Evolutionary conservation across 2,329 filamentous ascomycete species (phyloP), one percentile per base, ranked within the genome.

Genomic region (Coniochaeta ligniaria): DNA sequence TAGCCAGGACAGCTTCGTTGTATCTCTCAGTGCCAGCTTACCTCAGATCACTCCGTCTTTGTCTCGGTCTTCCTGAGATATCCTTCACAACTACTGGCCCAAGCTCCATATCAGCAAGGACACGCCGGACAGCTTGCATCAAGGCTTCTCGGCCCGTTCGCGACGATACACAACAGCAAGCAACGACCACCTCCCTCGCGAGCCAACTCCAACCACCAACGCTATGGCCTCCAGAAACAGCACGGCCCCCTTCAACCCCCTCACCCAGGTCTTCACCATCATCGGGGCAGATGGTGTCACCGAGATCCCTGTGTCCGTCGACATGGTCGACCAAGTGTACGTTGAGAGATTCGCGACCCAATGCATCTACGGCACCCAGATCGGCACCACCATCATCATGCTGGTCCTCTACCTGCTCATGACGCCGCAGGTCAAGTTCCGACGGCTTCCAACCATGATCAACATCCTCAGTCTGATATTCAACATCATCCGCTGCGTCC

Each of bases 341-440:
- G 63, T 67, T 26, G 68, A 70, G 6, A 31, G 50, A 20, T 12
- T 59, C 56, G 26, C 60, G 7, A 14, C 38, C 0, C 33, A 63
- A 22, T 60, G 90, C 77, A 88, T 86, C 73, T 91, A 88, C 70
- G 87, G 83, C 59, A 75, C 82, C 20, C 90, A 94, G 71, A 79
- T 92, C 58, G 91, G 91, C 33, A 84, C 88, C 26, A 84, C 83
- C 55, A 64, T 87, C 61, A 74, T 88, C 62, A 83, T 92, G 68
- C 76, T 93, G 20, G 66, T 88, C 50, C 78, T 89, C 33, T 76
- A 93, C 2, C 74, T 92, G 12, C 68, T 88, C 61, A 80, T 93
- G 71, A 92, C 90, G 0, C 83, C 84, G 22, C 71, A 77, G 0
- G 78, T 84, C 65, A 92, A 91, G 71, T 83, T 90, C 62, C 75